Percentiles rank a stretch among this genome's conserved stretches.
Conservation (phyloP, 192 early-diverging fungal species). For the Ambispora gerdemannii region DNA sequence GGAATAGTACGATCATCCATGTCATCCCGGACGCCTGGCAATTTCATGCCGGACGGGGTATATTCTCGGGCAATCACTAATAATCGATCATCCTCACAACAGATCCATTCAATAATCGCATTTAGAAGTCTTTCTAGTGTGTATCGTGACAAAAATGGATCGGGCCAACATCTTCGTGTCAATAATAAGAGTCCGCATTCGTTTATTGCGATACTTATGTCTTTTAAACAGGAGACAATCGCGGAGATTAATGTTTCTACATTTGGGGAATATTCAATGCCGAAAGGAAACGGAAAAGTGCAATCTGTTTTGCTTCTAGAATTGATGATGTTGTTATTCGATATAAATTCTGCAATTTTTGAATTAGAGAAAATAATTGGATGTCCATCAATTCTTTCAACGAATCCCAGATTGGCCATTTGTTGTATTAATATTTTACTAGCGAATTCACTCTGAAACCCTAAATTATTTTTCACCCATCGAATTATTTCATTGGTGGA, state of each 20-base stretch:
- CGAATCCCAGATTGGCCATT: slow-evolving; percentile 51
- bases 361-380: slow-evolving; percentile 37
- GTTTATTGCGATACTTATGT: slow-evolving; percentile 50
- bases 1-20: too few species aligned
- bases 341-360: slow-evolving; percentile 23
- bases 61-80: slow-evolving; percentile 46
- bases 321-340: neutral
- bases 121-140: slow-evolving; percentile 46
- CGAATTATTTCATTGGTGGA: slow-evolving; percentile 33
- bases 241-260: slow-evolving; percentile 53
- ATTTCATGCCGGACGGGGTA: slow-evolving; percentile 35
- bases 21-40: slow-evolving; percentile 39
- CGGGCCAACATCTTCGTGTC: slow-evolving; percentile 54
- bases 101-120: slow-evolving; percentile 48
- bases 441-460: slow-evolving; percentile 36
- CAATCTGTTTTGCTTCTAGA: slow-evolving; percentile 36
- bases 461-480: slow-evolving; percentile 40
- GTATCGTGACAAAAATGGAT: slow-evolving; percentile 55
- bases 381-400: slow-evolving; percentile 51
- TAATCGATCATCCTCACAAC: slow-evolving; percentile 52
- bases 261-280: slow-evolving; percentile 48
- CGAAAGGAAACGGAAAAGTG: slow-evolving; percentile 49
- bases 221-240: slow-evolving; percentile 48
- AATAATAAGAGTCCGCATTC: slow-evolving; percentile 54
- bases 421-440: slow-evolving; percentile 49